Base-by-base conservation (phyloP, 2,329 filamentous ascomycete genomes). In the Phyllosticta capitalensis region DNA sequence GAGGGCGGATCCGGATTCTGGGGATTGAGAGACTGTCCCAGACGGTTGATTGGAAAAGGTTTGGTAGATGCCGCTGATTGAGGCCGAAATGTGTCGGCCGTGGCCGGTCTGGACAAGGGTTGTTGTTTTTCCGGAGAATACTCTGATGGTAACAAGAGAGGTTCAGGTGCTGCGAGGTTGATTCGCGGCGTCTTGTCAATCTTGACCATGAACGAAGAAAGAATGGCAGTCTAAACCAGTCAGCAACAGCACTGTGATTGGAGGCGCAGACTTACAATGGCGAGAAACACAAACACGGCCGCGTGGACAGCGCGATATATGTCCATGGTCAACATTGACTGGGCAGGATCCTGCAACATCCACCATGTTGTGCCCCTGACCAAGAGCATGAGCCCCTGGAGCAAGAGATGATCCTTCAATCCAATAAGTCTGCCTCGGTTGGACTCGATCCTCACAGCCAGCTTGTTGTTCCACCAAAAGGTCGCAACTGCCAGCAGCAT, bases 381-480 rank as follows among this genome's bases (percentile, higher is more conserved):
- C 5, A 79, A 67, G 10, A 89, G 67, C 21, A 85, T 77, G 30
- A 87, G 68, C 1, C 79, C 68, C 66, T 91, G 88, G 62, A 86
- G 81, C 1, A 77, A 78, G 67, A 89, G 89, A 79, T 88, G 88
- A 56, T 83, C 79, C 3, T 77, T 75, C 12, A 89, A 79, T 0
- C 86, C 85, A 2, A 79, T 69, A 30, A 89, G 76, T 60, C 68
- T 66, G 17, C 69, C 69, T 2, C 68, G 66, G 82, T 84, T 62
- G 33, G 51, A 54, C 78, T 81, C 68, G 81, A 87, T 58, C 83
- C 85, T 81, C 65, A 85, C 78, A 33, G 82, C 78, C 64, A 88
- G 82, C 61, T 80, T 81, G 0, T 85, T 85, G 63, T 89, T 89
- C 87, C 87, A 89, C 80, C 83, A 87, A 12, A 80, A 71, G 2